Base-by-base conservation (phyloP, 768 basidiomycete species). In the Vishniacozyma victoriae region DNA sequence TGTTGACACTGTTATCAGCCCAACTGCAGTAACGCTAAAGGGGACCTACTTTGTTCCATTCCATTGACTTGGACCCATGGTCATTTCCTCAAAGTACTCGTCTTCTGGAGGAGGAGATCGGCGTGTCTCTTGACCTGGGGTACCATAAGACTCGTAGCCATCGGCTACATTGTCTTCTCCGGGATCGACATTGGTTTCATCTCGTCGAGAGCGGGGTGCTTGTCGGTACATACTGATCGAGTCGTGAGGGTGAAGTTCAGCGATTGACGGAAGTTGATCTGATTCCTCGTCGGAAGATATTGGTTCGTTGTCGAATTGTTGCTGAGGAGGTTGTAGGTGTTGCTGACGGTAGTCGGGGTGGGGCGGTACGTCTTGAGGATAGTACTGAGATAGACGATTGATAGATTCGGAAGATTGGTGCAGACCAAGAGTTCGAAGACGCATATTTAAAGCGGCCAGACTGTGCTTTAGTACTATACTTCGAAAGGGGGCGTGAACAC, bases 111-210 rank as follows among this genome's bases (percentile, higher is more conserved):
- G 9, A 33, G 29, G 29, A 9, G 29, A 33, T n/a, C 29, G 9
- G 9, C 9, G 29, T 9, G 29, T 33, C 29, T 33, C 29, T 33
- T n/a, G 9, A 39, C 37, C 15, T 18, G 15, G 37, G 18, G 37
- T 39, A 39, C 9, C 37, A 39, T 15, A 39, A 7, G 37, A 39
- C 23, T 9, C n/a, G 29, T 25, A 12, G n/a, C 5, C 35, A 37
- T 46, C 19, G 29, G 35, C 12, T 13, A 11, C 35, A 24, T 35
- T 16, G 12, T 15, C n/a, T 5, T 11, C 44, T 27, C 42, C 56
- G 2, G 50, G 57, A 41, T 67, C 62, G 16, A 64, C 57, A 41
- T 68, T 61, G 1, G 66, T 68, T 3, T 62, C 66, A 2, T 59
- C 66, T n/a, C 50, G 35, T 22, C 60, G 41, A 23, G 40, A 24